Base-by-base conservation (phyloP, 148 eudicot species). In the Vaccinium myrtillus region DNA sequence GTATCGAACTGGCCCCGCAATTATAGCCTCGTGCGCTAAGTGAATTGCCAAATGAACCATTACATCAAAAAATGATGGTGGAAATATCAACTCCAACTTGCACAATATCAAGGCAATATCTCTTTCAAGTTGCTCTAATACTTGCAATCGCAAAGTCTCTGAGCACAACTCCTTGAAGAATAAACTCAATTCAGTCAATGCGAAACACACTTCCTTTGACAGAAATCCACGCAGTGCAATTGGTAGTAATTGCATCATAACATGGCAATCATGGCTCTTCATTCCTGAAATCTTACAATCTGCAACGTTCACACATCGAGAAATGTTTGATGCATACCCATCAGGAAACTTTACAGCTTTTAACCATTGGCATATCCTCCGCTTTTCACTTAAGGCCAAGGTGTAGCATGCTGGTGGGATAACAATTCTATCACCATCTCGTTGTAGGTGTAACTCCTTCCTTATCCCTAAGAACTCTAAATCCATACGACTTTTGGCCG, bases 51-150 rank as follows among this genome's bases (percentile, higher is more conserved):
- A 53, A 56, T 81, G 87, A 4, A 81, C 55, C 77, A 75, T 61
- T 6, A 81, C 48, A 49, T 50, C 67, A 74, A 75, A 85, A 32
- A 85, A 81, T 1, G 87, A 49, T 2, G 81, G 84, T 2, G 79
- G 39, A 82, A 79, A 86, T 11, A 77, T 36, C 2, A 8, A 25
- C 36, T 70, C 18, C 7, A 70, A 14, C 75, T 70, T 70, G 39
- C 75, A 70, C 43, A 70, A 27, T 25, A 70, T 30, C 13, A 30
- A 70, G 46, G 18, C 75, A 70, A 32, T 70, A 70, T 70, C 75
- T 11, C 13, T 70, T 30, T 70, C 75, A 11, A 70, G 46, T 32
- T 70, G 39, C 9, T 70, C 75, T 32, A 70, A 13, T 10, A 25
- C 43, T 30, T 14, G 1, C 6, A 70, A 10, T 70, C 16, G 43